Evolutionary conservation across 345 rosid genomes (phyloP).

Genomic region (Ceriops decandra): DNA sequence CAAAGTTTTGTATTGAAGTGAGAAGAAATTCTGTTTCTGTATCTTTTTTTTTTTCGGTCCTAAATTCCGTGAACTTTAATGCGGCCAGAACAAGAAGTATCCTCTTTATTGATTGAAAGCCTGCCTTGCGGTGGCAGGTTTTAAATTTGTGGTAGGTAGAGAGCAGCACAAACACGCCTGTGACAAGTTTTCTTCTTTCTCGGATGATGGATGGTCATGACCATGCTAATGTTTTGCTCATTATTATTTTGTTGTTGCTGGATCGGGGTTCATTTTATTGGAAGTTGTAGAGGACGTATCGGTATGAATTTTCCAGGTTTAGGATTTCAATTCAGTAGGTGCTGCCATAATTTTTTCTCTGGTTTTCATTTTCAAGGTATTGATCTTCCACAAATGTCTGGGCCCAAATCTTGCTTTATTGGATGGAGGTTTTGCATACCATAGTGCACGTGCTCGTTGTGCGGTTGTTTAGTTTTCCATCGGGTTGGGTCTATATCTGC

Average conservation of each 20-base stretch:
- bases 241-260: too few species aligned
- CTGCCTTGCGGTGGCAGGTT: background rate
- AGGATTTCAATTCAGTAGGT: too few species aligned
- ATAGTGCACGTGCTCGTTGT: too few species aligned
- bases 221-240: background rate
- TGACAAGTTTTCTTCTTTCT: background rate
- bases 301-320: background rate
- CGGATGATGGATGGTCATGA: background rate
- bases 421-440: too few species aligned
- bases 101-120: background rate
- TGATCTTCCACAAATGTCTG: too few species aligned
- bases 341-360: too few species aligned
- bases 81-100: background rate
- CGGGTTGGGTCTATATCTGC: too few species aligned
- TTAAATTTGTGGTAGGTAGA: too few species aligned
- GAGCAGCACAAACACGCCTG: background rate
- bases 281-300: too few species aligned
- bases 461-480: too few species aligned
- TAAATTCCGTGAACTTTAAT: background rate
- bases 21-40: constrained; percentile 9
- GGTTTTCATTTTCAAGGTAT: too few species aligned
- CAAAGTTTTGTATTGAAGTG: constrained; percentile 27
- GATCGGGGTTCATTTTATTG: background rate
- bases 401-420: too few species aligned
- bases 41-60: background rate